These are phyloP conservation scores for Neurospora sp. DNA, from an alignment of 495 filamentous ascomycete species.

Conservation along the genomic window DNA sequence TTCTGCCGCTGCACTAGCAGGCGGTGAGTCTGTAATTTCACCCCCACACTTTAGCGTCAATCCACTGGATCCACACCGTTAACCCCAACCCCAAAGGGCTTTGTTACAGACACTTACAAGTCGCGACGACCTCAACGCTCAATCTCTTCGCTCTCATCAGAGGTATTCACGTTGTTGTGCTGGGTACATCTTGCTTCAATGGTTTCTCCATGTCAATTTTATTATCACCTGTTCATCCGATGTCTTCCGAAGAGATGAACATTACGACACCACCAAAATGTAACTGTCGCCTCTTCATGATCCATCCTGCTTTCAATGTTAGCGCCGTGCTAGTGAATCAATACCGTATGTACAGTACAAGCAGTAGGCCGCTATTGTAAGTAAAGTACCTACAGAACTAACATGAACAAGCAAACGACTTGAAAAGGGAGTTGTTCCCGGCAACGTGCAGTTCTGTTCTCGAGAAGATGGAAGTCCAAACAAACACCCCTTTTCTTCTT, in stretches of 20 bases:
- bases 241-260: neutral
- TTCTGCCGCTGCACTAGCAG: slow-evolving; percentile 7
- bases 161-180: neutral
- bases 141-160: neutral
- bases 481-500: neutral
- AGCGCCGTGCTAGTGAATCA: neutral
- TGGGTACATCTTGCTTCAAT: neutral
- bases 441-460: slow-evolving; percentile 1
- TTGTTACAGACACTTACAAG: neutral
- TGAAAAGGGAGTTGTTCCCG: neutral
- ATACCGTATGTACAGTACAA: neutral
- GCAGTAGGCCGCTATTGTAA: neutral
- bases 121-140: neutral
- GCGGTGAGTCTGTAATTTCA: slow-evolving; percentile 6
- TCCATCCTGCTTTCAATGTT: neutral
- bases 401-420: neutral
- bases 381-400: neutral
- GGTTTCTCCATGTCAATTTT: neutral
- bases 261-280: neutral
- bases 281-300: neutral
- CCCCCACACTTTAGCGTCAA: neutral
- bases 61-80: neutral
- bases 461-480: neutral
- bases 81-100: neutral
- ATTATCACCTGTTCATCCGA: neutral